Evolutionary conservation across 1,284 basidiomycete genomes (phyloP).

Genomic region (Cryptococcus jaspeensis): DNA sequence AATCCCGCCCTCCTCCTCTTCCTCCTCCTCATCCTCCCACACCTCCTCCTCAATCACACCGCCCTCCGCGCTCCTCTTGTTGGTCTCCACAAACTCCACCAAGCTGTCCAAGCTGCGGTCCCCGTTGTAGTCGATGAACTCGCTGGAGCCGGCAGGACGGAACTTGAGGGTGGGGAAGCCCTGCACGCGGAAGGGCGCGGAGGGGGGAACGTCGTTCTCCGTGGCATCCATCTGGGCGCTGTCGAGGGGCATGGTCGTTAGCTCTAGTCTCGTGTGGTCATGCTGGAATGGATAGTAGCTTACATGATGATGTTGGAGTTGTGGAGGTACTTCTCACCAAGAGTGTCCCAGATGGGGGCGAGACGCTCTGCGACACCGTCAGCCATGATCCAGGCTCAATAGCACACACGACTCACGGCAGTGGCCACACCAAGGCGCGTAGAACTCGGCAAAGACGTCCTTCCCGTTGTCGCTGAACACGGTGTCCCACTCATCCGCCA

Average conservation of each 20-base stretch:
- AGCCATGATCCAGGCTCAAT: conserved; percentile 6
- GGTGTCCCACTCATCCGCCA: conserved; percentile 86
- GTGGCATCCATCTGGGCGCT: conserved; percentile 95
- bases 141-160: conserved; percentile 80
- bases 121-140: conserved; percentile 90
- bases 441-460: conserved; percentile 97
- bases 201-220: conserved; percentile 91
- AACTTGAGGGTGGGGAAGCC: conserved; percentile 96
- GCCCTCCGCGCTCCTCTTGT: conserved; percentile 61
- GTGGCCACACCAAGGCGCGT: conserved; percentile 81
- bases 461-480: conserved; percentile 82
- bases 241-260: conserved; percentile 12
- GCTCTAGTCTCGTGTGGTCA: not conserved
- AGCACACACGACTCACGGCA: conserved; percentile 38
- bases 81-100: conserved; percentile 76
- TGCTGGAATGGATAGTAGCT: conserved; percentile 30
- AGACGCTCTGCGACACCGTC: conserved; percentile 57
- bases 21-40: conserved; percentile 23
- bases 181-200: conserved; percentile 76
- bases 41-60: conserved; percentile 26
- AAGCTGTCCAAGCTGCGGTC: conserved; percentile 84
- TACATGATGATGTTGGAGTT: conserved; percentile 83
- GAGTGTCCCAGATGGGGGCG: conserved; percentile 88
- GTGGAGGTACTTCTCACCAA: conserved; percentile 81
- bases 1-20: too few species aligned